Evolutionary conservation across 2,329 filamentous ascomycete genomes (phyloP), one percentile per base, ranked within the genome.

Genomic region (Pyricularia sp.): DNA sequence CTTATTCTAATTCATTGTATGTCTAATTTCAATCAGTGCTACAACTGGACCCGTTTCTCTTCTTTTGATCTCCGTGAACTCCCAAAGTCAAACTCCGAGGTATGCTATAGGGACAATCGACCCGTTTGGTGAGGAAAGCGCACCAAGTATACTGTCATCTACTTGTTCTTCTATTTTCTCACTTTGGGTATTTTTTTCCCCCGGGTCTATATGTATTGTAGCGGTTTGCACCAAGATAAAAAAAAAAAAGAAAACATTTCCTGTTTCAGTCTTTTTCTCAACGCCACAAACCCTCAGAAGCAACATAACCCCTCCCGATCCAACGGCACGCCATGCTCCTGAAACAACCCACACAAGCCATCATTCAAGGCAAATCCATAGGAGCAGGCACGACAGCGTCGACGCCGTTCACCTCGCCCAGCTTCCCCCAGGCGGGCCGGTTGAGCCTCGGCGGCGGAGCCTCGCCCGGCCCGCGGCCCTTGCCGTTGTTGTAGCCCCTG

Each of bases 401-500:
- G 5, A 50, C 42, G 7, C 42, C 20, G 9, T 50, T 50, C 25
- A 81, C 80, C 4, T 75, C 73, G 28, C 77, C 75, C 58, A 75
- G 73, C 0, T 71, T 85, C 63, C 86, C 86, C 83, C 90, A 96
- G 1, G 86, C 84, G 14, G 88, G 83, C 55, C 86, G 83, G 76
- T 94, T 93, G 73, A 89, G 90, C 77, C 84, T 90, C 20, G 26
- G 55, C 28, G 66, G 66, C 10, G 58, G 55, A 17, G 28, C 23
- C 6, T 36, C 26, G 10, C 12, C 66, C 31, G 86, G 84, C 66
- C 88, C 85, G 9, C 85, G 85, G 0, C 87, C 89, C 78, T 91
- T 93, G 77, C 66, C 66, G 25, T 90, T 91, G 75, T 96, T 91
- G 74, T 97, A 96, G 1, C 93, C 93, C 74, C 93, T 85, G 50